Evolutionary conservation across 108 stramenopile species (phyloP), one percentile per base, ranked within the genome.

Genomic region (Cyclostephanos invisitatus): DNA sequence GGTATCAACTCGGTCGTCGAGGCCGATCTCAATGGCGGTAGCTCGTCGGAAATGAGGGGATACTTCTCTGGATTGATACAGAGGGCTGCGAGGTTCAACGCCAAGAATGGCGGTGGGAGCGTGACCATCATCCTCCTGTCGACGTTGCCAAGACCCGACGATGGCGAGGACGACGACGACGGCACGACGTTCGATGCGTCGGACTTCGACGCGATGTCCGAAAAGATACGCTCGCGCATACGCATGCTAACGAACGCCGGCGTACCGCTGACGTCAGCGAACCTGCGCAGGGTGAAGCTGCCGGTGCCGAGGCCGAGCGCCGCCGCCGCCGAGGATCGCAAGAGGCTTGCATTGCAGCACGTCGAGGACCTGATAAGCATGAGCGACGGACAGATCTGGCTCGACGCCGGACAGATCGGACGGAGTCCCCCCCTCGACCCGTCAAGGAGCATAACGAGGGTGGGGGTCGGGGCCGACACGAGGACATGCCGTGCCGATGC

Each of bases 301-400:
- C 95, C 95, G 20, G 58, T 91, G 12, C 95, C 95, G 22, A 42
- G 37, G 21, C 77, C 84, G 3, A 84, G 86, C 4, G 82, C 50
- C 11, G 49, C 67, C 4, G 82, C 50, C 11, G 49, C 67, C 11
- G 95, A 93, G 81, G 81, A 87, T 42, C 65, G 62, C 53, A 81
- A 90, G 49, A 82, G 86, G n/a, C 57, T 93, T 10, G 89, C 78
- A n/a, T 66, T 91, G 20, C 91, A 93, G 64, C 92, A 93, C 64
- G 83, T 92, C 7, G 95, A 96, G 69, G 95, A 96, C 62, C 67
- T 96, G 58, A 96, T 96, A 44, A 91, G 89, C 55, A 96, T 96
- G 95, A 89, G 89, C 18, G 95, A 96, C 70, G 95, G 95, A 22
- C 95, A 96, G 72, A 81, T 91, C 5, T 94, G 90, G 89, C 65